These are phyloP conservation scores for Phytophthora cactorum DNA, from an alignment of 352 stramenopile genomes.

Conservation along the genomic window DNA sequence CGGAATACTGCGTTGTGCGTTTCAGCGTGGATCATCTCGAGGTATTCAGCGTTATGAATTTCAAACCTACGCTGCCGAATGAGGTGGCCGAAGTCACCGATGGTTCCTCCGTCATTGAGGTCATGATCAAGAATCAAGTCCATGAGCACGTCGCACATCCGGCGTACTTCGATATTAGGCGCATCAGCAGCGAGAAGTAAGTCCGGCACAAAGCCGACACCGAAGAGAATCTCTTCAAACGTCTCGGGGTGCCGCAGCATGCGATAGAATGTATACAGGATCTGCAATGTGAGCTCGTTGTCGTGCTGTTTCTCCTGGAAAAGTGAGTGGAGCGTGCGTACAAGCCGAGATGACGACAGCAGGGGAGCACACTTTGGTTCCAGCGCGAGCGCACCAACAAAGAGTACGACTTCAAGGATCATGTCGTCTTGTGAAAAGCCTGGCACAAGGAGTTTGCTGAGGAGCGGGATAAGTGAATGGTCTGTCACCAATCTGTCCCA, in stretches of 20 bases:
- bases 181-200: conserved; percentile 79
- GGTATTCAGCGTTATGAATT: conserved; percentile 89
- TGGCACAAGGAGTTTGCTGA: conserved; percentile 92
- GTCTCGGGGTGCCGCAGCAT: conserved; percentile 77
- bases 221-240: conserved; percentile 83
- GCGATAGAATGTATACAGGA: conserved; percentile 84
- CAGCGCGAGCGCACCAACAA: conserved; percentile 78
- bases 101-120: conserved; percentile 54
- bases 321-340: conserved; percentile 78
- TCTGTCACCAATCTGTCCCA: conserved; percentile 93
- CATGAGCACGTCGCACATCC: conserved; percentile 89
- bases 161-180: conserved; percentile 81
- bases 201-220: conserved; percentile 76
- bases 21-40: conserved; percentile 84
- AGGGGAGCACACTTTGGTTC: conserved; percentile 87
- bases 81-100: conserved; percentile 77
- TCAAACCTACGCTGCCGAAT: conserved; percentile 87
- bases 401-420: conserved; percentile 91
- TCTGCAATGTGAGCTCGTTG: conserved; percentile 84
- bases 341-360: conserved; percentile 70
- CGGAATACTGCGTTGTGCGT: conserved; percentile 34
- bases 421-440: conserved; percentile 94
- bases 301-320: conserved; percentile 91
- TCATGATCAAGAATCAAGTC: conserved; percentile 87
- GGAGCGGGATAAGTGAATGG: conserved; percentile 85